Evolutionary conservation across 208 protist genomes (phyloP), one percentile per base, ranked within the genome.

Genomic region (Vickermania spadyakhi): DNA sequence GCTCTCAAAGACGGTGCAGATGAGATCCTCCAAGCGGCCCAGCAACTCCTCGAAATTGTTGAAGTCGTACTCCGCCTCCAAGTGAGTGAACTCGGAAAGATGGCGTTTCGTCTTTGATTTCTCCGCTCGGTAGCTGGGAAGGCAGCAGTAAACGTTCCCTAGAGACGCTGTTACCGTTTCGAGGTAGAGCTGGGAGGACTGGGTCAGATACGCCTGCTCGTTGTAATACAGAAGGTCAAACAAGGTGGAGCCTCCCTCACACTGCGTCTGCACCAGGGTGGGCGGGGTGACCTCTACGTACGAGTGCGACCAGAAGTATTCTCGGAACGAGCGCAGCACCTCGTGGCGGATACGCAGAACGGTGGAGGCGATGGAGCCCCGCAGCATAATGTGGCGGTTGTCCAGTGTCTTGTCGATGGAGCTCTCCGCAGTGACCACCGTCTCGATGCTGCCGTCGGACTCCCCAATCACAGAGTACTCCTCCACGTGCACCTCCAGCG

Each of bases 151-250:
- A 21, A 96, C 88, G 68, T 99, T 93, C 58, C 97, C 98, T 21
- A 99, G 13, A 2, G 96, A 84, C 50, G 97, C 76, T 28, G 96
- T 90, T 52, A 83, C 78, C 3, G 97, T 98, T 73, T 99, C 98
- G 11, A 99, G 79, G 74, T 99, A 99, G 1, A 99, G 89, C 86
- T 99, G 98, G 23, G 94, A 98, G 2, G 96, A 99, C 78, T 99
- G 98, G 28, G 98, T 99, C 14, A 99, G 75, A 70, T 98, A 99
- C 2, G 98, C 97, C 49, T 81, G 89, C 75, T 98, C 83, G 49
- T 96, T 97, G 70, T 97, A 99, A 79, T 98, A 99, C 62, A 98
- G 71, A 3, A 99, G 63, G n/a, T 97, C 93, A 72, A 99, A 99
- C 4, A 99, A 77, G 5, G 96, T 99, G 28, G 94, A 96, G 45